Evolutionary conservation across 2,329 filamentous ascomycete genomes (phyloP).

Genomic region (Claviceps paspali): DNA sequence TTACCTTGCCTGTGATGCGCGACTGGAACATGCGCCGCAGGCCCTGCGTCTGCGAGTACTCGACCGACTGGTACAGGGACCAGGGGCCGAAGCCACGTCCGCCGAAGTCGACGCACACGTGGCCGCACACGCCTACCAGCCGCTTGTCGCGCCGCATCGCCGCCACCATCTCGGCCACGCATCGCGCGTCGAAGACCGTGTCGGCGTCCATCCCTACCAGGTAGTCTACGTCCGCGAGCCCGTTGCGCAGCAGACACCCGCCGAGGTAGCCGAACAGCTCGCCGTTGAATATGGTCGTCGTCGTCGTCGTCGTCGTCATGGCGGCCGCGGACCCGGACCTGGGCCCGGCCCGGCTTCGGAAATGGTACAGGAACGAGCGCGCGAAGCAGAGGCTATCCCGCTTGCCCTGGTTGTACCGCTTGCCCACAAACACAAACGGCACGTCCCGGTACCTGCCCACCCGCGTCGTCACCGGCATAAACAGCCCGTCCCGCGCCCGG

Average conservation of each 20-base stretch:
- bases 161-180: slow-evolving; percentile 27
- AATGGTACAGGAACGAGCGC: slow-evolving; percentile 33
- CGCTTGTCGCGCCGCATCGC: slow-evolving; percentile 27
- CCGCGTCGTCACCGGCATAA: slow-evolving; percentile 29
- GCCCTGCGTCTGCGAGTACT: slow-evolving; percentile 32
- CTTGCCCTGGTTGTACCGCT: slow-evolving; percentile 34
- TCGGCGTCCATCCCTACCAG: slow-evolving; percentile 33
- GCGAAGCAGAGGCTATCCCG: slow-evolving; percentile 33
- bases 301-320: slow-evolving; percentile 20
- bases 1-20: slow-evolving; percentile 32
- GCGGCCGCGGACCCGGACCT: too few relatives aligned
- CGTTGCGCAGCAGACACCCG: slow-evolving; percentile 21
- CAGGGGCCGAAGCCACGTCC: slow-evolving; percentile 25
- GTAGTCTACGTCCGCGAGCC: slow-evolving; percentile 25
- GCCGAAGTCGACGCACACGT: slow-evolving; percentile 31
- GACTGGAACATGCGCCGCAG: slow-evolving; percentile 34
- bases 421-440: slow-evolving; percentile 32
- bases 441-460: slow-evolving; percentile 29
- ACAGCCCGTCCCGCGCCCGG: slow-evolving; percentile 28
- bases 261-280: slow-evolving; percentile 27
- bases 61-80: slow-evolving; percentile 31
- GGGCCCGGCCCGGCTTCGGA: too few relatives aligned
- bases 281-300: slow-evolving; percentile 27
- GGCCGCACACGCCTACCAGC: slow-evolving; percentile 31
- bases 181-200: slow-evolving; percentile 29